phyloP scores from a whole-genome alignment of 805 yeast genomes.

The Hanseniaspora vineae region DNA sequence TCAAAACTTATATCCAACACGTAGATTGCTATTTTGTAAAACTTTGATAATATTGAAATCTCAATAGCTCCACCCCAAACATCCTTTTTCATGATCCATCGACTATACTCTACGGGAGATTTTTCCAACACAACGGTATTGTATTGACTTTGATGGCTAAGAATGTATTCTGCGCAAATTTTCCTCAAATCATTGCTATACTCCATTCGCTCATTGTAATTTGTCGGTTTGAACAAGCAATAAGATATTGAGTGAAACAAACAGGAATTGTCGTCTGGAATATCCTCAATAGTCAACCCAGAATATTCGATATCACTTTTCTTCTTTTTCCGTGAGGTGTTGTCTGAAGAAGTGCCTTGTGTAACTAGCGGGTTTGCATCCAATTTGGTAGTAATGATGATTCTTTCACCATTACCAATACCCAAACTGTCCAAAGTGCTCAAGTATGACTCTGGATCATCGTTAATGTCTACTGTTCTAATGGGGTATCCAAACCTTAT shows the following conservation, averaged over 20 bases:
- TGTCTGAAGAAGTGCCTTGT: neutral
- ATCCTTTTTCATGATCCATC: constrained; percentile 47
- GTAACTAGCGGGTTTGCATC: constrained; percentile 4
- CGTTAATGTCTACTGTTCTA: constrained; percentile 25
- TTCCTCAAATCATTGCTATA: constrained; percentile 32
- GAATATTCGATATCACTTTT: neutral
- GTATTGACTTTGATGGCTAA: constrained; percentile 31
- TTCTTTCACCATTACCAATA: constrained; percentile 46
- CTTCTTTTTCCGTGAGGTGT: neutral
- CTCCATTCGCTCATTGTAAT: constrained; percentile 28
- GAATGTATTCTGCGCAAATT: constrained; percentile 36
- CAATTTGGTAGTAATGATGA: constrained; percentile 25
- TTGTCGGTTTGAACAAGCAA: constrained; percentile 27
- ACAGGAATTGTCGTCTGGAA: constrained; percentile 73
- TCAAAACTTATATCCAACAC: constrained; percentile 57
- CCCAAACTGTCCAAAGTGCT: constrained; percentile 29
- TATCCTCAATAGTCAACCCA: constrained; percentile 32
- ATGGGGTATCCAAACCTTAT: constrained; percentile 56
- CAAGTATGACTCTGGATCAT: no score
- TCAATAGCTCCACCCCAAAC: constrained; percentile 86
- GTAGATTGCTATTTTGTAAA: constrained; percentile 37
- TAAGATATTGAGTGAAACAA: constrained; percentile 54
- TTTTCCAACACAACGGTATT: constrained; percentile 47
- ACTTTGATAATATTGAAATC: constrained; percentile 44
- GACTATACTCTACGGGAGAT: constrained; percentile 33